Conservation (phyloP, 2,329 filamentous ascomycete species). For the Stachybotrys echinatus region DNA sequence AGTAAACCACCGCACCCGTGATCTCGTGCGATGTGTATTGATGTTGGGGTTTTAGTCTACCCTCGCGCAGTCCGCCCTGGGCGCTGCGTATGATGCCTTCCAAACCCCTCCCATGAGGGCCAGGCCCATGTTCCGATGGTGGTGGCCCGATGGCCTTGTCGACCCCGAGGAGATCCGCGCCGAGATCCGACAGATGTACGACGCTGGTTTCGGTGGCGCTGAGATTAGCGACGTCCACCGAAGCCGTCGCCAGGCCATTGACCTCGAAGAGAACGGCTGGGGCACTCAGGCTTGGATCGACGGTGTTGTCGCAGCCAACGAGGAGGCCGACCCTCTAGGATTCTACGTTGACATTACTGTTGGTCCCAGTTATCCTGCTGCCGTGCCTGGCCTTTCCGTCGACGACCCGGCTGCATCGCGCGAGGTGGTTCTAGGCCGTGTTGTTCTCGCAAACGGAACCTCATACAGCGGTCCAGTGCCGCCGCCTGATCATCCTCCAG, state of each 20-base stretch:
- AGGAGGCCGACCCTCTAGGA: neutral
- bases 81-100: neutral
- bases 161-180: neutral
- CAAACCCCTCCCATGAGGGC: neutral
- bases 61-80: neutral
- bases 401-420: neutral
- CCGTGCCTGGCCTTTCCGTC: neutral
- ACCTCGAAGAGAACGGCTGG: neutral
- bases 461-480: neutral
- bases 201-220: neutral
- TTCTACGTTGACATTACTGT: neutral
- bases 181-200: neutral
- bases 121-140: neutral
- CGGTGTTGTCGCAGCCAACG: neutral
- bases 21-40: neutral
- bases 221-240: neutral
- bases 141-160: neutral
- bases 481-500: neutral
- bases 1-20: neutral
- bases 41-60: neutral
- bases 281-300: neutral
- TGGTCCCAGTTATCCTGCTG: neutral
- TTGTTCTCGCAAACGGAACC: neutral
- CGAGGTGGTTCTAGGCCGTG: neutral
- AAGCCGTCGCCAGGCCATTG: neutral